phyloP scores from a whole-genome alignment of 2,329 filamentous ascomycete genomes.

The Triangularia setosa region DNA sequence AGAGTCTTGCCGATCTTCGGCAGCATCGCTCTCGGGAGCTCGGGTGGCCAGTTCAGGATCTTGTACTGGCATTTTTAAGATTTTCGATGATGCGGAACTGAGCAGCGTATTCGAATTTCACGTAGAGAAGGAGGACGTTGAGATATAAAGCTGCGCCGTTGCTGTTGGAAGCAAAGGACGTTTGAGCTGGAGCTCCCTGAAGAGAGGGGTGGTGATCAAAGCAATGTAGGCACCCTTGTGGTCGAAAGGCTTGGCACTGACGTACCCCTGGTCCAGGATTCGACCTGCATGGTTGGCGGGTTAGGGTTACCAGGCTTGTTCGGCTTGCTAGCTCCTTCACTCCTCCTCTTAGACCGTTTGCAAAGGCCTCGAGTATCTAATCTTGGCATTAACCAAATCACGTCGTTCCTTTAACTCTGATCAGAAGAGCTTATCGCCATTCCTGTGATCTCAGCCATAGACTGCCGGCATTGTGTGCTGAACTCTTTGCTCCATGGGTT shows the following conservation, averaged over 20 bases:
- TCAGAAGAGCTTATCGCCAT: too few species aligned
- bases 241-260: neutral
- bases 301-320: neutral
- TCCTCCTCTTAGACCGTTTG: too few species aligned
- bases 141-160: neutral
- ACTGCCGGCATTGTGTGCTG: too few species aligned
- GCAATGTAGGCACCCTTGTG: neutral
- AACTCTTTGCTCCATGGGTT: too few species aligned
- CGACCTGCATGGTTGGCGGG: neutral
- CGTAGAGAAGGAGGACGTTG: neutral
- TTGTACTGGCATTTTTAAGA: neutral
- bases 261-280: neutral
- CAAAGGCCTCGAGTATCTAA: too few species aligned
- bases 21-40: constrained; percentile 4
- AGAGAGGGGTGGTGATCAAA: neutral
- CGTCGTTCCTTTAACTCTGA: too few species aligned
- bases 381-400: too few species aligned
- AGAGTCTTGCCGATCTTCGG: neutral
- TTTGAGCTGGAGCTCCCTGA: neutral
- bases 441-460: too few species aligned
- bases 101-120: neutral
- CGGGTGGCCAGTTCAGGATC: neutral
- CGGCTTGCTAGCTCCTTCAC: too few species aligned
- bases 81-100: neutral
- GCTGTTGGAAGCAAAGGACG: neutral